Percentiles rank a stretch among this genome's conserved stretches.
Evolutionary conservation across 495 filamentous ascomycete genomes (phyloP).

Genomic region (Aspergillus heteromorphus): DNA sequence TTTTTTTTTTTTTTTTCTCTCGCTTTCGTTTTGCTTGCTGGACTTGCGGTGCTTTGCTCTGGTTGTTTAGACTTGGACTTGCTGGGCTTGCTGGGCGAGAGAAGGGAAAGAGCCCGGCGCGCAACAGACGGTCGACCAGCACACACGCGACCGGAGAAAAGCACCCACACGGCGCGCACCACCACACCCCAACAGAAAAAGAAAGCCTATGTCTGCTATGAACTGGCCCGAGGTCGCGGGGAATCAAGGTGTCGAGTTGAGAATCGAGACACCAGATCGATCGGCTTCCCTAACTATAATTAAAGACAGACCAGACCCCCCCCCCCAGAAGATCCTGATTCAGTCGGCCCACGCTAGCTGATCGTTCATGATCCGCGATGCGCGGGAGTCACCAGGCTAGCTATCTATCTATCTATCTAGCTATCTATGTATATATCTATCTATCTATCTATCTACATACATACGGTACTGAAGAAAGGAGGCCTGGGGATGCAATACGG

Average conservation of each 20-base stretch:
- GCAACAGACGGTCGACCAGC: background rate
- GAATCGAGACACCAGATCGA: too few species aligned
- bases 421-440: too few species aligned
- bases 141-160: conserved; percentile 15
- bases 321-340: background rate
- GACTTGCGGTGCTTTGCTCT: too few species aligned
- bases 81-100: background rate
- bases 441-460: too few species aligned
- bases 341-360: background rate
- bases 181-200: background rate
- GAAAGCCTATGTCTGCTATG: too few species aligned
- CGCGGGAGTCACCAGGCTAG: too few species aligned
- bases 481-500: background rate
- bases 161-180: background rate
- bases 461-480: background rate
- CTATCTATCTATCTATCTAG: too few species aligned
- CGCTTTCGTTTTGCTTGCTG: background rate
- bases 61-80: too few species aligned
- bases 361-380: background rate
- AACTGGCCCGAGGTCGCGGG: background rate
- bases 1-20: background rate
- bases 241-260: background rate
- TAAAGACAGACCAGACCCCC: background rate
- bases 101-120: background rate
- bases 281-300: too few species aligned